Conservation (phyloP, 345 rosid genomes). For the Microcos paniculata region DNA sequence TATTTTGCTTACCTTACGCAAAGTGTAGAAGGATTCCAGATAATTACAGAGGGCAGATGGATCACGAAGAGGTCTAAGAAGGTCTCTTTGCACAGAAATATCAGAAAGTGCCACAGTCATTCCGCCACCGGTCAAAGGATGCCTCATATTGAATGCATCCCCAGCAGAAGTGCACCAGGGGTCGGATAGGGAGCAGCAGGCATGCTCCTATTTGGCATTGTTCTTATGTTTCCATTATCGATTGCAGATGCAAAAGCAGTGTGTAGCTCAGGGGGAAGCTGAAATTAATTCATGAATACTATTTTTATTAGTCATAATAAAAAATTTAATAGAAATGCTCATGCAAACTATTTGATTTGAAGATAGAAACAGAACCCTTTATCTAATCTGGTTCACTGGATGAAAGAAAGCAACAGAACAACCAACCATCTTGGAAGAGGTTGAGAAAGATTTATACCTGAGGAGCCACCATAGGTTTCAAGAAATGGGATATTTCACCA, state of each 20-base stretch:
- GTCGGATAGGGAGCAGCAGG: conserved; percentile 54
- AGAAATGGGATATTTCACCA: conserved; percentile 54
- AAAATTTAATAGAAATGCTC: not conserved
- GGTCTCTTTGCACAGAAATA: conserved; percentile 46
- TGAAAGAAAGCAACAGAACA: too few species aligned
- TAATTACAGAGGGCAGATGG: conserved; percentile 45
- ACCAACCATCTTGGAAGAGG: too few species aligned
- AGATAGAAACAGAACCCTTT: too few species aligned
- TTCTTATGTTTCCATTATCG: conserved; percentile 47
- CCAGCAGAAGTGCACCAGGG: conserved; percentile 53
- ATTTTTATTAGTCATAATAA: not conserved
- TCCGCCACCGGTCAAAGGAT: conserved; percentile 65
- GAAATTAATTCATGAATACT: not conserved
- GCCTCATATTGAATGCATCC: conserved; percentile 66
- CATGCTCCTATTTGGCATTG: conserved; percentile 65
- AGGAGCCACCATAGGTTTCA: conserved; percentile 51
- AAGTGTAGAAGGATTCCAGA: conserved; percentile 51
- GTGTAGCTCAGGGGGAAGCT: conserved; percentile 44
- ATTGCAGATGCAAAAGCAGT: conserved; percentile 43
- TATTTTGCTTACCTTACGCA: conserved; percentile 43
- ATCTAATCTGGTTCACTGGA: too few species aligned
- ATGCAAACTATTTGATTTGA: not conserved
- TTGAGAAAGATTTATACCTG: conserved; percentile 31
- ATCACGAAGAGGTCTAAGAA: conserved; percentile 44
- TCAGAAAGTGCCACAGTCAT: conserved; percentile 65